Evolutionary conservation across 73 alveolate genomes (phyloP).

Genomic region (Paramecium octaurelia): DNA sequence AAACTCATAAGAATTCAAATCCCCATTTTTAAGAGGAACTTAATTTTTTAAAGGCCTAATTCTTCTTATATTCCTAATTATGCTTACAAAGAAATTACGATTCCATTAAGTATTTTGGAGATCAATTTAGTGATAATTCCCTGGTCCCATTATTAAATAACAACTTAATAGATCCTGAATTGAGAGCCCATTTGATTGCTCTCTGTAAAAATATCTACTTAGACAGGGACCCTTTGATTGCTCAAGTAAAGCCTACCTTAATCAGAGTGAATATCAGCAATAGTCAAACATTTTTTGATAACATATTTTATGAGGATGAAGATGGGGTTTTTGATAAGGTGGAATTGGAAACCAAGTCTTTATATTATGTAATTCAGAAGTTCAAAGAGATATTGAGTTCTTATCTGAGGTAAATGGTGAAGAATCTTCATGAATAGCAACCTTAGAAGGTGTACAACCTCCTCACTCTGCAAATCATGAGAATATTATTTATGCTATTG

Average conservation of each 20-base stretch:
- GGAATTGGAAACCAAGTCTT: not conserved
- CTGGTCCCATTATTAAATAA: not conserved
- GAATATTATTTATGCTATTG: not conserved
- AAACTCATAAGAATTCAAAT: not conserved
- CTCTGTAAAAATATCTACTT: slow-evolving; percentile 24
- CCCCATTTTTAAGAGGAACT: slow-evolving; percentile 6
- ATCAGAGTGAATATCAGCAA: not conserved
- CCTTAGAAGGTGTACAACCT: not conserved
- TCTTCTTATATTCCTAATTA: not conserved
- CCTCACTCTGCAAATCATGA: not conserved
- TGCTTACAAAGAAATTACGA: slow-evolving; percentile 2
- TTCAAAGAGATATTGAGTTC: not conserved
- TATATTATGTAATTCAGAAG: not conserved
- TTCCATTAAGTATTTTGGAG: not conserved
- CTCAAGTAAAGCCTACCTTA: not conserved
- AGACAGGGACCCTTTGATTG: slow-evolving; percentile 26
- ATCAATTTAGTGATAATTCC: not conserved
- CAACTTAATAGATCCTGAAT: not conserved
- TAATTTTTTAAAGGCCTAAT: not conserved
- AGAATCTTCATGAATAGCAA: not conserved
- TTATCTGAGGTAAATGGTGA: not conserved
- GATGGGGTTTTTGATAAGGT: not conserved
- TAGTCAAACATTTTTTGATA: not conserved
- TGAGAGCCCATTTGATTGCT: not conserved
- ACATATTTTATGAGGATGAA: not conserved